A percentile compares a stretch with the other conserved stretches of the same genome.
Evolutionary conservation across 148 eudicot species (phyloP).

Genomic region (Fallopia convolvulus): DNA sequence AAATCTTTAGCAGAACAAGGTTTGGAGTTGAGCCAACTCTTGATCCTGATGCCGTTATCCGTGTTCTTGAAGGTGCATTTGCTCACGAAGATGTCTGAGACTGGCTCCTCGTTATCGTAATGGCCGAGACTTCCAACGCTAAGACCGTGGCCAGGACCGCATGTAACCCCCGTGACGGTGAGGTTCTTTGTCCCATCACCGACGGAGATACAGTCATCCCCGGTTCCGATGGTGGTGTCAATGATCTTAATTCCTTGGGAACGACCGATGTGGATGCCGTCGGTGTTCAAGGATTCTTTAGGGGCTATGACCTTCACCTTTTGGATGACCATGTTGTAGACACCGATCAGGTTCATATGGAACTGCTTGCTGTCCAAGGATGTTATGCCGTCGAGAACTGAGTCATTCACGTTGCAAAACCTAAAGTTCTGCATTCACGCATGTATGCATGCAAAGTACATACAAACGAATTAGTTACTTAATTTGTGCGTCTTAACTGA

Average conservation of each 20-base stretch:
- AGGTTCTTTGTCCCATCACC: slow-evolving; percentile 32
- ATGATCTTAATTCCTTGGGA: slow-evolving; percentile 24
- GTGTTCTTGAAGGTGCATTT: slow-evolving; percentile 31
- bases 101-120: slow-evolving; percentile 16
- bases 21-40: slow-evolving; percentile 24
- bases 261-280: slow-evolving; percentile 34
- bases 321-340: slow-evolving; percentile 21
- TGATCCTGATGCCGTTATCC: slow-evolving; percentile 59
- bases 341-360: slow-evolving; percentile 26
- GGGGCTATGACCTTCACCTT: slow-evolving; percentile 33
- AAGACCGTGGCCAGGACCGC: slow-evolving; percentile 60
- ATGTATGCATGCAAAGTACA: neutral
- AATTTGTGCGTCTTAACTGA: too few species aligned
- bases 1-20: slow-evolving; percentile 20
- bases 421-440: slow-evolving; percentile 38
- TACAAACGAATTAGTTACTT: too few species aligned
- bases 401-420: slow-evolving; percentile 23
- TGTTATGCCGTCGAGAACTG: slow-evolving; percentile 28
- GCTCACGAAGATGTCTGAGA: slow-evolving; percentile 21
- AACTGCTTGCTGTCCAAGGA: slow-evolving; percentile 51
- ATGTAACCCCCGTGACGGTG: slow-evolving; percentile 26
- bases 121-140: slow-evolving; percentile 47
- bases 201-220: slow-evolving; percentile 59
- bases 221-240: slow-evolving; percentile 29
- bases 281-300: slow-evolving; percentile 39